These are phyloP conservation scores for Alternaria novae-zelandiae DNA, from an alignment of 2,329 filamentous ascomycete species.

Conservation along the genomic window DNA sequence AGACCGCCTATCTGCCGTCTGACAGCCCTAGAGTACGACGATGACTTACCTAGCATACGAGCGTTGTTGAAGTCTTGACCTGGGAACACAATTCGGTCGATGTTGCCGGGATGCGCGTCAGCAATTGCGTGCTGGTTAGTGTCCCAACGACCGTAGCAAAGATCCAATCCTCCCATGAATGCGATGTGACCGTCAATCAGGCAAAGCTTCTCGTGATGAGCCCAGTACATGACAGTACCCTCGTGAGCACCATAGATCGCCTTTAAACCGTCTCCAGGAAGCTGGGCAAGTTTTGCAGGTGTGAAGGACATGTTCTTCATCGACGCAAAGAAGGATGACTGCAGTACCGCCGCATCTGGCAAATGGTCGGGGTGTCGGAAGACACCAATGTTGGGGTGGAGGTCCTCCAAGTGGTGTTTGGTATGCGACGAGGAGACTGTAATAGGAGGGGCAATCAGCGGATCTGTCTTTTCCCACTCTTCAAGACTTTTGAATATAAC, in stretches of 20 bases:
- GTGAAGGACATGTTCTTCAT: constrained; percentile 64
- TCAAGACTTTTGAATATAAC: constrained; percentile 55
- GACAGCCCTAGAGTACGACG: neutral
- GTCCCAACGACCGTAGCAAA: constrained; percentile 87
- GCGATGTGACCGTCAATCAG: constrained; percentile 78
- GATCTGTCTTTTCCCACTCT: constrained; percentile 53
- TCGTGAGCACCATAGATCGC: constrained; percentile 82
- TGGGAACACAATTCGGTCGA: constrained; percentile 79
- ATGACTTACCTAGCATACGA: constrained; percentile 69
- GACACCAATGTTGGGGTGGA: constrained; percentile 85
- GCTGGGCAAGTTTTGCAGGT: constrained; percentile 64
- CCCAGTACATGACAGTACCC: constrained; percentile 87
- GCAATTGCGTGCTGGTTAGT: constrained; percentile 86
- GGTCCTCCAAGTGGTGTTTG: constrained; percentile 75
- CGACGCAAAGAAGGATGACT: constrained; percentile 62
- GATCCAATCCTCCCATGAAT: constrained; percentile 91
- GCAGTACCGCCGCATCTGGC: constrained; percentile 72
- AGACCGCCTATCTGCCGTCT: neutral
- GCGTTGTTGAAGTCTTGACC: constrained; percentile 96
- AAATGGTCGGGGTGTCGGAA: constrained; percentile 90
- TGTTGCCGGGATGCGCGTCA: constrained; percentile 79
- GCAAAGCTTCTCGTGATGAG: constrained; percentile 90
- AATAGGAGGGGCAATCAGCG: constrained; percentile 52
- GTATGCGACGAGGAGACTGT: constrained; percentile 74
- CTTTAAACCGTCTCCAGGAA: constrained; percentile 76